Conservation (phyloP, 768 basidiomycete genomes). For the Boletus sp. region DNA sequence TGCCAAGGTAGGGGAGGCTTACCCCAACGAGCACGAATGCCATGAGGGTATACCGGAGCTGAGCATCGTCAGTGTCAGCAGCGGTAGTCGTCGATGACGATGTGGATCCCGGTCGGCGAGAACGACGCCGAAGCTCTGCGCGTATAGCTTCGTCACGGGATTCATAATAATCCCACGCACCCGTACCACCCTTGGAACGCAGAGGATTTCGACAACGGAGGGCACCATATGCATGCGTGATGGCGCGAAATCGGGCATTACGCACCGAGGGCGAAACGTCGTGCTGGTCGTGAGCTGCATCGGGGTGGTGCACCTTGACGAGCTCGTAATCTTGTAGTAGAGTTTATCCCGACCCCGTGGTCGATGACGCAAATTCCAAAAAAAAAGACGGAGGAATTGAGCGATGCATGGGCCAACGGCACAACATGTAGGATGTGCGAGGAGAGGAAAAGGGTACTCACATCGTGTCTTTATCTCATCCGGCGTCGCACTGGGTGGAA, state of each 20-base stretch:
- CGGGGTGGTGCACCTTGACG: constrained; percentile 70
- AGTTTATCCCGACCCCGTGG: not conserved
- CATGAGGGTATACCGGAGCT: constrained; percentile 13
- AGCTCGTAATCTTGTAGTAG: constrained; percentile 63
- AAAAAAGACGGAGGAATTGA: not conserved
- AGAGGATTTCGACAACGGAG: constrained; percentile 16
- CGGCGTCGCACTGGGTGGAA: constrained; percentile 53
- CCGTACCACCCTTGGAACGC: not conserved
- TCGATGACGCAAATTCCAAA: not conserved
- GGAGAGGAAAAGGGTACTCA: no score
- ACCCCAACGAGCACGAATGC: constrained; percentile 15
- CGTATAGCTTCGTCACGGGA: constrained; percentile 42
- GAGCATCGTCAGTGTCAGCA: not conserved
- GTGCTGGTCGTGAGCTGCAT: constrained; percentile 45
- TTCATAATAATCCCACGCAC: constrained; percentile 2
- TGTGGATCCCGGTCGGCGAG: constrained; percentile 21
- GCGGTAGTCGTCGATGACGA: constrained; percentile 27
- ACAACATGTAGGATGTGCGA: not conserved
- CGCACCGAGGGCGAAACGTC: constrained; percentile 42
- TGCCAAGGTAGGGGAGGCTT: not conserved
- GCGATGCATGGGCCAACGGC: not conserved
- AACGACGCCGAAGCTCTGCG: constrained; percentile 51
- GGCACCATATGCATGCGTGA: constrained; percentile 62
- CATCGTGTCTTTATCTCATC: constrained; percentile 66
- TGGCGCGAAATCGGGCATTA: constrained; percentile 61